Evolutionary conservation across 208 protist genomes (phyloP), one percentile per base, ranked within the genome.

Genomic region (Porcisia deanei): DNA sequence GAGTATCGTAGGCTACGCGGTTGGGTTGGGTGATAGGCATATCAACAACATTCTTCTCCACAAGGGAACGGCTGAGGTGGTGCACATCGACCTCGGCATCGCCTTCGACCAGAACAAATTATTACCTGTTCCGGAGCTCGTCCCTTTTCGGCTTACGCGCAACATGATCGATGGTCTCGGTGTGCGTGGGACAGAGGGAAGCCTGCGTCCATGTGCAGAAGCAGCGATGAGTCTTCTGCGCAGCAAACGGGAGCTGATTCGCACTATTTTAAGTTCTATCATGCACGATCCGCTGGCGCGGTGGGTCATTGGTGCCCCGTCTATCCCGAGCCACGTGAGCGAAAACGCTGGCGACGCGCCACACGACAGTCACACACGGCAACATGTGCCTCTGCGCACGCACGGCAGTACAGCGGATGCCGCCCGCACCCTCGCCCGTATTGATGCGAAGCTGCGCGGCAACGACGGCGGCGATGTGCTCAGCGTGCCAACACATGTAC

Each of bases 21-120:
- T 99, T 3, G 99, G 99, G 18, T 88, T 99, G 18, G 99, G 99
- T 8, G 99, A 99, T 81, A 88, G 99, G 22, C 98, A 99, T 83
- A 73, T 82, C 52, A 93, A 94, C 73, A 99, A 99, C 85, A 90
- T 99, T 12, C 87, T 99, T 1, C 80, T 99, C 14, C 97, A 99
- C 77, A 78, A 66, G 8, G 71, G 71, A 25, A 95, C 92, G 0
- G 98, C 91, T 3, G 95, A 99, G 75, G 71, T 98, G 39, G 88
- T 99, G 45, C 97, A 99, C 73, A 99, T 99, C 78, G 98, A 99
- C 77, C 85, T 99, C 10, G 98, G 98, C 41, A 91, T 98, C 75
- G 96, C 92, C 12, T 98, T 98, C 85, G 96, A 98, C 41, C 94
- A 99, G 79, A 94, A 85, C 6, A 86, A 83, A 61, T 71, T 92